Evolutionary conservation across 2,329 filamentous ascomycete genomes (phyloP), one percentile per base, ranked within the genome.

Genomic region (Hansfordia pulvinata): DNA sequence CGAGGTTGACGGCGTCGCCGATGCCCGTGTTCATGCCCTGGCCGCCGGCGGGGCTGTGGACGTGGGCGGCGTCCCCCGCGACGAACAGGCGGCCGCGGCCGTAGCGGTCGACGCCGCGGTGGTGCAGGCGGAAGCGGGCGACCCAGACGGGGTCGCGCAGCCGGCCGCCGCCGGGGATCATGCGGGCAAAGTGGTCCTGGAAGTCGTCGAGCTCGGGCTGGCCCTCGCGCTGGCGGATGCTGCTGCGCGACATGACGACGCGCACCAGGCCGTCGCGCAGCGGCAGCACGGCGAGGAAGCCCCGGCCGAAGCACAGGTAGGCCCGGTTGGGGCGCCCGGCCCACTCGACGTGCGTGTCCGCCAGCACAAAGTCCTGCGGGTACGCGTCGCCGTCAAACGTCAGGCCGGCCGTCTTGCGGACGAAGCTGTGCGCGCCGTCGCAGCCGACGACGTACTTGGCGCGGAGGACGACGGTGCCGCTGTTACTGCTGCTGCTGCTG

Each of bases 1-100:
- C 57, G 3, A 67, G 45, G 26, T 66, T 65, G 18, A 59, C 47
- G 0, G 59, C 51, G 33, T 66, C 62, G 27, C 57, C 54, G 23
- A 66, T 55, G 2, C 62, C 62, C 0, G 60, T 64, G 30, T 68
- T 67, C 52, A 72, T 64, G 1, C 68, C 68, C 37, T 69, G 66
- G 0, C 63, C 69, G 3, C 64, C 68, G 0, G 60, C 58, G 0
- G 64, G 64, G 19, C 53, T 64, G 32, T 71, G 64, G 9, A 65
- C 64, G 32, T 73, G 67, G 2, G 62, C 64, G 5, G 67, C 64
- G 30, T 74, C 69, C 10, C 68, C 67, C 2, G 61, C 65, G 0
- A 74, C 45, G 23, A 72, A 62, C 3, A 66, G 49, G 3, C 64
- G 54, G 3, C 59, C 56, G 13, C 53, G 50, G 5, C 58, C 56